phyloP scores from a whole-genome alignment of 805 yeast species.

The Candida suzukii region DNA sequence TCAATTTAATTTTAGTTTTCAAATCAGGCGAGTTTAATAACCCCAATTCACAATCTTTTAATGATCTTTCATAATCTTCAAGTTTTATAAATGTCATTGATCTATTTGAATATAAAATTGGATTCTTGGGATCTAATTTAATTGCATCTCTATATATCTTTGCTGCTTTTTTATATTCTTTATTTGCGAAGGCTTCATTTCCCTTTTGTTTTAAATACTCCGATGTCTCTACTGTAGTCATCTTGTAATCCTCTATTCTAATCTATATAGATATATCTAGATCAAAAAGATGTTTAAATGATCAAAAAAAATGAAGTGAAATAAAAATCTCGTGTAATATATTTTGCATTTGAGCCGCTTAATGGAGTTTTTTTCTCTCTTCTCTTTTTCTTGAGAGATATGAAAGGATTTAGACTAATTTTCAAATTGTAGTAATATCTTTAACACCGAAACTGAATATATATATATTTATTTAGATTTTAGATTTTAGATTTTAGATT shows the following conservation, averaged over 20 bases:
- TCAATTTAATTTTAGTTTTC: conserved; percentile 37
- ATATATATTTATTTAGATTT: too few species aligned
- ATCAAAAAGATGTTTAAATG: too few species aligned
- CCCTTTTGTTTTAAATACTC: conserved; percentile 38
- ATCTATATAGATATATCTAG: too few species aligned
- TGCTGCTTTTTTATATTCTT: conserved; percentile 44
- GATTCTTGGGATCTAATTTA: conserved; percentile 36
- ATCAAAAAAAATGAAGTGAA: too few species aligned
- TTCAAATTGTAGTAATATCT: background rate
- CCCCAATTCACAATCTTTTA: conserved; percentile 44
- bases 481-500: background rate
- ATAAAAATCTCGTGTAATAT: too few species aligned
- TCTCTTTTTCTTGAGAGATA: too few species aligned
- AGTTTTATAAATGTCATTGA: conserved; percentile 59
- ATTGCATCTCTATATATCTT: conserved; percentile 51
- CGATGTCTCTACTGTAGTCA: background rate
- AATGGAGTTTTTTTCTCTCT: too few species aligned
- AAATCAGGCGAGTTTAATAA: conserved; percentile 21
- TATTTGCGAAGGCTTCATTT: conserved; percentile 40
- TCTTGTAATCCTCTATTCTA: background rate
- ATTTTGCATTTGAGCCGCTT: too few species aligned
- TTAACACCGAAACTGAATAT: background rate
- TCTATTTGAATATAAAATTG: conserved; percentile 59
- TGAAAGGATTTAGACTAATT: too few species aligned
- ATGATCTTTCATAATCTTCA: conserved; percentile 40